Evolutionary conservation across 75 land plant genomes (phyloP).

Genomic region (Pseudotsuga menziesii): DNA sequence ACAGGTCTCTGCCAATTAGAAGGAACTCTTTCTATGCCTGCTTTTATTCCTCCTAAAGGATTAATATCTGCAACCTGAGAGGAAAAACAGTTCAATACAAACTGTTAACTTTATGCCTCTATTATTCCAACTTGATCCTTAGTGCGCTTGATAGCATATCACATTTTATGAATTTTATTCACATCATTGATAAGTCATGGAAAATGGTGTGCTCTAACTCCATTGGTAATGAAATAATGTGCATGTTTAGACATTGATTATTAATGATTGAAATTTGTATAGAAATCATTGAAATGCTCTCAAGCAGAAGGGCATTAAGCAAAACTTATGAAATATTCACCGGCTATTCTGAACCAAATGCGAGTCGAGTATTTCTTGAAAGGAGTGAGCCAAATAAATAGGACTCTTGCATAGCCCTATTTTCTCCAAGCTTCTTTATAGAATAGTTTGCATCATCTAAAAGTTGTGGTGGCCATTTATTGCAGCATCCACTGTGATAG

Average conservation of each 20-base stretch:
- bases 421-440: conserved; percentile 57
- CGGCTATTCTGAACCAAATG: conserved; percentile 94
- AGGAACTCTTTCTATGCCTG: conserved; percentile 46
- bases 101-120: not conserved
- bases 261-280: not conserved
- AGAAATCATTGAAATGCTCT: not conserved
- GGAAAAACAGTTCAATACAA: not conserved
- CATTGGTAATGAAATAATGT: not conserved
- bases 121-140: not conserved
- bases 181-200: not conserved
- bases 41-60: conserved; percentile 43
- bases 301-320: not conserved
- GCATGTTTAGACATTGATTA: not conserved
- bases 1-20: conserved; percentile 36
- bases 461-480: conserved; percentile 75
- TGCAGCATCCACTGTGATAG: conserved; percentile 44
- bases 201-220: not conserved
- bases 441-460: conserved; percentile 76
- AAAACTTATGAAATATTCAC: conserved; percentile 28
- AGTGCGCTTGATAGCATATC: not conserved
- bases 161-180: not conserved
- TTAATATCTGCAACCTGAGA: conserved; percentile 57
- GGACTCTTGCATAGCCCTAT: conserved; percentile 58
- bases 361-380: conserved; percentile 37
- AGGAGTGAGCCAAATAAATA: conserved; percentile 68